Evolutionary conservation across 768 basidiomycete species (phyloP).

Genomic region (Tephrocybe rancida): DNA sequence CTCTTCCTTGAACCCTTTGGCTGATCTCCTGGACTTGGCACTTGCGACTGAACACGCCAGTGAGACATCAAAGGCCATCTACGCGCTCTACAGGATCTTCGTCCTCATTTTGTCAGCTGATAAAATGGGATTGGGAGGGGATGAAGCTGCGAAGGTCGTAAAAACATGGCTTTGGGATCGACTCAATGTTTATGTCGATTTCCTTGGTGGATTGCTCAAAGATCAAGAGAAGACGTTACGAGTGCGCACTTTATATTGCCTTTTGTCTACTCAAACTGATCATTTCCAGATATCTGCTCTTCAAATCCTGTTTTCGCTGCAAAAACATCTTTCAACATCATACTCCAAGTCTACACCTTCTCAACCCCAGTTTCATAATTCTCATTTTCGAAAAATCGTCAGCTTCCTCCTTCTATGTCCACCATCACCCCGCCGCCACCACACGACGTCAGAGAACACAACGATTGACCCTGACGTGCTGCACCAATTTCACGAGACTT

Average conservation of each 20-base stretch:
- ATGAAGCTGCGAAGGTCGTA: conserved; percentile 64
- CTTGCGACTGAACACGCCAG: conserved; percentile 48
- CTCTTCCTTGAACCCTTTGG: conserved; percentile 74
- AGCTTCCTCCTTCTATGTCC: conserved; percentile 65
- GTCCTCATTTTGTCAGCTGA: conserved; percentile 33
- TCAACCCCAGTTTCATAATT: conserved; percentile 67
- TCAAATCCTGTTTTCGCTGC: conserved; percentile 74
- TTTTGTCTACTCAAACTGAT: neutral
- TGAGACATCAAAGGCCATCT: conserved; percentile 72
- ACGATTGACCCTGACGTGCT: conserved; percentile 61
- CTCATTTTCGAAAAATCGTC: conserved; percentile 68
- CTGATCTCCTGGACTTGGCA: conserved; percentile 70
- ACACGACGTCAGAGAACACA: conserved; percentile 26
- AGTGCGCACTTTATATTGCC: conserved; percentile 43
- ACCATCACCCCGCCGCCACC: conserved; percentile 37
- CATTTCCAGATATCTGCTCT: conserved; percentile 62
- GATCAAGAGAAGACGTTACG: conserved; percentile 76
- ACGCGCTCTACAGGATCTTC: conserved; percentile 68
- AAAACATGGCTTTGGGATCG: conserved; percentile 82
- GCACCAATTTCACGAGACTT: conserved; percentile 65
- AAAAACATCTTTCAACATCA: conserved; percentile 76
- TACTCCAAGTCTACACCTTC: conserved; percentile 44
- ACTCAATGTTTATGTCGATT: conserved; percentile 67
- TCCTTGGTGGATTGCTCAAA: conserved; percentile 70
- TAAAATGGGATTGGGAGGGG: conserved; percentile 50